Conservation (phyloP, 305 asterid genomes). For the Fraxinus latifolia region DNA sequence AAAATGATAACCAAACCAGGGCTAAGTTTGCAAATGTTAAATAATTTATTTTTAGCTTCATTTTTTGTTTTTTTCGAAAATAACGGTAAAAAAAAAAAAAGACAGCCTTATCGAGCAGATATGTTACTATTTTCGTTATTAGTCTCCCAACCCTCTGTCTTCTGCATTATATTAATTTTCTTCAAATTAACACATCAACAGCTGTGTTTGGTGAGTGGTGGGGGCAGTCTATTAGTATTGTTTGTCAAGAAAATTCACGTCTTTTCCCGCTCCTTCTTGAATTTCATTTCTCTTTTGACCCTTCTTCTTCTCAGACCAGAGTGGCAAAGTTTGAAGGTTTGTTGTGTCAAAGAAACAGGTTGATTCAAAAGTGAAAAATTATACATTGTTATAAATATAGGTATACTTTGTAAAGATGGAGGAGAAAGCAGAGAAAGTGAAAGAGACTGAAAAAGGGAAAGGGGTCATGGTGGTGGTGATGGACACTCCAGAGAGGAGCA, state of each 20-base stretch:
- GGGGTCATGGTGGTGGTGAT: conserved; percentile 36
- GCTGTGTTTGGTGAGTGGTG: neutral
- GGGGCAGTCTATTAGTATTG: conserved; percentile 17
- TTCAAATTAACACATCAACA: neutral
- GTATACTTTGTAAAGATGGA: conserved; percentile 22
- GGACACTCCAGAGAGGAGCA: conserved; percentile 71
- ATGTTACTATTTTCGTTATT: neutral
- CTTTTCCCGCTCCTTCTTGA: conserved; percentile 60
- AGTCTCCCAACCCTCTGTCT: neutral
- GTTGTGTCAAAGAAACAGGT: conserved; percentile 6
- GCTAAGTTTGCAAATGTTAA: neutral
- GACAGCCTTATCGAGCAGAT: neutral
- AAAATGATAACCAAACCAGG: neutral
- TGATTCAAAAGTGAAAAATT: neutral
- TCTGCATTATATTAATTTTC: neutral
- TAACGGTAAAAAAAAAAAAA: neutral
- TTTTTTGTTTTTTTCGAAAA: neutral
- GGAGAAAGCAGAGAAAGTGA: conserved; percentile 24
- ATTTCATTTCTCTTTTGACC: conserved; percentile 35
- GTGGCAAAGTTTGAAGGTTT: conserved; percentile 27
- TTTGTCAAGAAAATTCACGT: conserved; percentile 7
- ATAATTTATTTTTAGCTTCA: neutral
- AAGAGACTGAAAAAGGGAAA: conserved; percentile 25
- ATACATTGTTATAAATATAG: neutral
- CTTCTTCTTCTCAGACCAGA: conserved; percentile 27